phyloP scores from a whole-genome alignment of 2,329 filamentous ascomycete genomes.

The Sordariomycetes sp. region DNA sequence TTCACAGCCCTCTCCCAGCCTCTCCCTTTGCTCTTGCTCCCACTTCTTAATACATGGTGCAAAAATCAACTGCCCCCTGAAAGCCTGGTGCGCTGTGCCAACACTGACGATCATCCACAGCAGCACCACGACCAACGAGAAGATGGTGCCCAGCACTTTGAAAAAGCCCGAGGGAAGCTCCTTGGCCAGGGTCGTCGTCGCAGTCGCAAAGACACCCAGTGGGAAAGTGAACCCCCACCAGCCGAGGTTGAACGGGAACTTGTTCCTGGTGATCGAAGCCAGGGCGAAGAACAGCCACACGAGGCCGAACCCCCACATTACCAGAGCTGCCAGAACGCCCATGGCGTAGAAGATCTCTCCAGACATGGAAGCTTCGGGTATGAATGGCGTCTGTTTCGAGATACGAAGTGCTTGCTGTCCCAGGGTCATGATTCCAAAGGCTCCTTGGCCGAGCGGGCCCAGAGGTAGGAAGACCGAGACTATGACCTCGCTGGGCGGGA shows the following conservation, averaged over 20 bases:
- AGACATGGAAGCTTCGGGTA: slow-evolving; percentile 24
- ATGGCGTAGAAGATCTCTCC: slow-evolving; percentile 45
- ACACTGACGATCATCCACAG: slow-evolving; percentile 32
- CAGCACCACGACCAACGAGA: slow-evolving; percentile 28
- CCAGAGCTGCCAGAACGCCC: slow-evolving; percentile 35
- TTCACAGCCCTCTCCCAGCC: too few relatives aligned
- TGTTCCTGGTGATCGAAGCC: slow-evolving; percentile 29
- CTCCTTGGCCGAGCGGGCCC: slow-evolving; percentile 58
- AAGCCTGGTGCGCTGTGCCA: slow-evolving; percentile 25
- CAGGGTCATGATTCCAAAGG: slow-evolving; percentile 45
- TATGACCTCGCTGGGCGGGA: slow-evolving; percentile 58
- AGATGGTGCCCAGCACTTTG: slow-evolving; percentile 25
- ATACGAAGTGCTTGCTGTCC: slow-evolving; percentile 34
- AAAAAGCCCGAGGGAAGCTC: slow-evolving; percentile 34
- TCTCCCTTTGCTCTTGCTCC: slow-evolving; percentile 17
- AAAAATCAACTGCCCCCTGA: slow-evolving; percentile 32
- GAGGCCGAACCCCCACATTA: slow-evolving; percentile 35
- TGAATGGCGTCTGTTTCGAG: slow-evolving; percentile 13
- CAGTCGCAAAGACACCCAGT: slow-evolving; percentile 33
- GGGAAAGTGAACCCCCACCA: slow-evolving; percentile 41
- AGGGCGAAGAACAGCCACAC: slow-evolving; percentile 33
- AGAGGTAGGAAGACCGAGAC: slow-evolving; percentile 60
- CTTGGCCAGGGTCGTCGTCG: slow-evolving; percentile 26
- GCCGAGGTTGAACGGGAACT: slow-evolving; percentile 35
- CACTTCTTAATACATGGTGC: slow-evolving; percentile 32